Evolutionary conservation across 768 basidiomycete genomes (phyloP).

Genomic region (Collybia sordida): DNA sequence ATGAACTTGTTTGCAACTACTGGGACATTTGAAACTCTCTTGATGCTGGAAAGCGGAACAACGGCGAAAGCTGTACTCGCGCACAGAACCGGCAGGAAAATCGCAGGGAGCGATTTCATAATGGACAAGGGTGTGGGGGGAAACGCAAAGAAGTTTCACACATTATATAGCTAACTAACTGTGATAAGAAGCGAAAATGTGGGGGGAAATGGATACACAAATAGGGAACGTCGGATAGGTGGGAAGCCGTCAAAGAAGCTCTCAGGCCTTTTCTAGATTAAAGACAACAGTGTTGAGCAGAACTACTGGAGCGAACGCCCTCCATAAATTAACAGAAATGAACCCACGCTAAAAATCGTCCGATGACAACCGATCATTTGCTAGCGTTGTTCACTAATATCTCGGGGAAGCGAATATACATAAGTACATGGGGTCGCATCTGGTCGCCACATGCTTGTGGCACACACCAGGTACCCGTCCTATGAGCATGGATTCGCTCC

Average conservation of each 20-base stretch:
- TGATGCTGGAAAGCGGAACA: conserved; percentile 35
- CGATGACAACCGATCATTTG: no score
- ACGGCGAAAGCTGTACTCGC: conserved; percentile 25
- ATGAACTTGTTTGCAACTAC: conserved; percentile 54
- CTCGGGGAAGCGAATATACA: no score
- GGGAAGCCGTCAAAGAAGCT: background rate
- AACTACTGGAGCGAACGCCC: no score
- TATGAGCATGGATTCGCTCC: no score
- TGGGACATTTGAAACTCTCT: conserved; percentile 34
- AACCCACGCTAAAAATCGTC: no score
- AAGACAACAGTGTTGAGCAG: background rate
- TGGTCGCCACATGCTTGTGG: no score
- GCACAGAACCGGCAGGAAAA: conserved; percentile 24
- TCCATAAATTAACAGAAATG: no score
- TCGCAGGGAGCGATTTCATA: conserved; percentile 35
- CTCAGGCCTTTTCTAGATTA: background rate
- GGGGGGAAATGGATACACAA: background rate
- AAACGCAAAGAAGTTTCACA: background rate
- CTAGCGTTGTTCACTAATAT: no score
- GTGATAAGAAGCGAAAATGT: background rate
- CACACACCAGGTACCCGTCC: no score
- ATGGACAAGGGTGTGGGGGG: conserved; percentile 8
- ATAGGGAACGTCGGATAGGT: background rate
- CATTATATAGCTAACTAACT: background rate
- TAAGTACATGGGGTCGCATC: no score